Conservation (phyloP, 768 basidiomycete genomes). For the Naematelia aurantialba region DNA sequence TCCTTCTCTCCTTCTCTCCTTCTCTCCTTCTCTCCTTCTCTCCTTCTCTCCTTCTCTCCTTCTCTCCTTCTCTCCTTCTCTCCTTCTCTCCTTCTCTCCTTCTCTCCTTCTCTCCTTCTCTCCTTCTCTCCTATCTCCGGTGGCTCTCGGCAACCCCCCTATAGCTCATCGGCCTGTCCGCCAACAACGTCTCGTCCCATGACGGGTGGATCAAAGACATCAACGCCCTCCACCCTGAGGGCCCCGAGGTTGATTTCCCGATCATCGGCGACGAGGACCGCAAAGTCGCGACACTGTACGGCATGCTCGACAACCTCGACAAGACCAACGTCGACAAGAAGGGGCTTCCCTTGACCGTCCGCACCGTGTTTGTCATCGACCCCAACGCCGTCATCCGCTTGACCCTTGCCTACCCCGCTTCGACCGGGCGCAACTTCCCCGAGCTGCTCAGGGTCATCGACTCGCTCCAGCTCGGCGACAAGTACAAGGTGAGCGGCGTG, state of each 20-base stretch:
- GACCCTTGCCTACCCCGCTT: conserved; percentile 85
- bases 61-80: not conserved
- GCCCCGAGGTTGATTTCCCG: conserved; percentile 80
- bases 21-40: too few species aligned
- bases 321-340: conserved; percentile 63
- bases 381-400: conserved; percentile 92
- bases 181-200: conserved; percentile 82
- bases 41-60: too few species aligned
- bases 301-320: conserved; percentile 96
- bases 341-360: conserved; percentile 87
- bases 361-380: conserved; percentile 93
- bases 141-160: not conserved
- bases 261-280: conserved; percentile 94
- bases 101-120: not conserved
- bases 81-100: conserved; percentile 8
- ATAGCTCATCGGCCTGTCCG: conserved; percentile 63
- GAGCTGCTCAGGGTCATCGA: conserved; percentile 66
- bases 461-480: conserved; percentile 75
- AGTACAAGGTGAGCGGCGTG: conserved; percentile 52
- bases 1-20: too few species aligned
- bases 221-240: conserved; percentile 57
- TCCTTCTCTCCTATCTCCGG: not conserved
- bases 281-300: conserved; percentile 74
- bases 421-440: conserved; percentile 62
- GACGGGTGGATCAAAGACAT: conserved; percentile 75